Conservation (phyloP, 805 yeast genomes). For the Myxozyma kluyveri region DNA sequence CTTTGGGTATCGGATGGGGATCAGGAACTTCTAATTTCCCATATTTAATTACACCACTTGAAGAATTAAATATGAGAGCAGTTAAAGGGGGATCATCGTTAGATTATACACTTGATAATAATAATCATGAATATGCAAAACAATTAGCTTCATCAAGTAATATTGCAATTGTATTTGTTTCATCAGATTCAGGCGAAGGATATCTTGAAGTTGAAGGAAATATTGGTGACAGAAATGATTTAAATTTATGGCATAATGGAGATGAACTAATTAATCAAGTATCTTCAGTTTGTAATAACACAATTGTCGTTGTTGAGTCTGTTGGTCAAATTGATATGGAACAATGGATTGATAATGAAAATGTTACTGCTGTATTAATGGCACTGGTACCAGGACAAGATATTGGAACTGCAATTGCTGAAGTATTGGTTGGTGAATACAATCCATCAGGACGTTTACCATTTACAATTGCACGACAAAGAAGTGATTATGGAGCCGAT, state of each 20-base stretch:
- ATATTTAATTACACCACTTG: slow-evolving; percentile 56
- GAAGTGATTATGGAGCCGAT: slow-evolving; percentile 47
- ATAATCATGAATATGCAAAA: slow-evolving; percentile 46
- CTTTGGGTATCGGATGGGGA: slow-evolving; percentile 61
- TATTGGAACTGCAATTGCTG: slow-evolving; percentile 57
- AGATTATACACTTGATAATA: slow-evolving; percentile 47
- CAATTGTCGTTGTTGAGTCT: slow-evolving; percentile 57
- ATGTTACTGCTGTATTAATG: slow-evolving; percentile 56
- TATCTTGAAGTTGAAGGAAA: slow-evolving; percentile 56
- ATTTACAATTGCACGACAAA: slow-evolving; percentile 57
- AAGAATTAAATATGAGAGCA: slow-evolving; percentile 52
- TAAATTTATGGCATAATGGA: slow-evolving; percentile 56
- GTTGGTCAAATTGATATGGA: slow-evolving; percentile 64
- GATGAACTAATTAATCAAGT: slow-evolving; percentile 52
- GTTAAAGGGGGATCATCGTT: slow-evolving; percentile 46
- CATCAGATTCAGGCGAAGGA: slow-evolving; percentile 59
- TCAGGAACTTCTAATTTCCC: slow-evolving; percentile 59
- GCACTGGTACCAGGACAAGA: slow-evolving; percentile 58
- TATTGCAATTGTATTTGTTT: slow-evolving; percentile 54
- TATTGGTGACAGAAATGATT: slow-evolving; percentile 56
- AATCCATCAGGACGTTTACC: slow-evolving; percentile 65
- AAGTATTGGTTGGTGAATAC: slow-evolving; percentile 57
- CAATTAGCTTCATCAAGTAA: slow-evolving; percentile 52
- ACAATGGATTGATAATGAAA: slow-evolving; percentile 53
- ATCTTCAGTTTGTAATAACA: slow-evolving; percentile 51